Base-by-base conservation (phyloP, 192 early-diverging fungal species). In the Coemansia sp. region DNA sequence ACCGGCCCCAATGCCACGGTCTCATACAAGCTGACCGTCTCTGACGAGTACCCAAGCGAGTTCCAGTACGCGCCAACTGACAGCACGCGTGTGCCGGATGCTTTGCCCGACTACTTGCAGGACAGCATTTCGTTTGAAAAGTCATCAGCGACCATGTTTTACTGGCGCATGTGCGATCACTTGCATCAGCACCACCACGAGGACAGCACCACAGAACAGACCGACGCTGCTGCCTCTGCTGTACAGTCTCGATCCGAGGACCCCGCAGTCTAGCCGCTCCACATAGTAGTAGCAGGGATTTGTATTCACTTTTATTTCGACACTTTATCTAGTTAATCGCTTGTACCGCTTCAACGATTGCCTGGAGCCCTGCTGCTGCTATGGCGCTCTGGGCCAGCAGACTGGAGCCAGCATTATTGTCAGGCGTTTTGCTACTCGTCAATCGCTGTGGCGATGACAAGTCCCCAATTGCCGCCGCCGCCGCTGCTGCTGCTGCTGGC, bases 141-240 rank as follows among this genome's bases (percentile, higher is more conserved):
- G 53, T 14, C 60, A 12, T 69, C 69, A 9, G 71, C 68, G 6
- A 64, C 37, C 69, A 77, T 83, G 80, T 83, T 83, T 66, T 74
- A 64, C 56, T 83, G 80, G 80, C 74, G 80, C 31, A 54, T 83
- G 59, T 83, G 76, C 65, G 68, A 71, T 46, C 76, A 74, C 41
- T 40, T 83, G 57, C 71, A 74, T 58, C 49, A 70, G 40, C 25
- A 3, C 43, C 25, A 10, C 11, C 15, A 24, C 22, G 53, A 19
- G 32, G 25, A 2, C 35, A 37, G 9, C 27, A 31, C 38, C 1
- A 5, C 42, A 4, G 47, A 41, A 12, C 40, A 4, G 10, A 17
- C 14, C 14, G 40, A 15, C 1, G 11, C 40, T 15, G 40, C 40
- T 4, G 40, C 40, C n/a, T n/a, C 32, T 35, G 32, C 32, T 7